Conservation (phyloP, 192 early-diverging fungal species). For the Podila minutissima region DNA sequence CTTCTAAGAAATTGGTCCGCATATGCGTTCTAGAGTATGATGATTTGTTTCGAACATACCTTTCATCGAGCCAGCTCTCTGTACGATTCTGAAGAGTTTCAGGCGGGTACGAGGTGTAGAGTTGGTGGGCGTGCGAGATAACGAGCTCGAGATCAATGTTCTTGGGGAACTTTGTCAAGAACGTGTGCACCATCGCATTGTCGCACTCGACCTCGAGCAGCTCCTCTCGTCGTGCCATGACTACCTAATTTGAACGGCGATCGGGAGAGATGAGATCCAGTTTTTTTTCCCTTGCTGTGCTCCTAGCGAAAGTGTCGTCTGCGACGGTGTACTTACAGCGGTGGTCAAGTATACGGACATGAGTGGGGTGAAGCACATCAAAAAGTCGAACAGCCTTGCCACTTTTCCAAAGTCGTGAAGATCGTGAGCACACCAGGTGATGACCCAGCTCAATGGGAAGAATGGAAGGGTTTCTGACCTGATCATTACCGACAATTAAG, state of each 20-base stretch:
- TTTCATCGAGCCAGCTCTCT: conserved; percentile 48
- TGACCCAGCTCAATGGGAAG: conserved; percentile 67
- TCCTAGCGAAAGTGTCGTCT: background rate
- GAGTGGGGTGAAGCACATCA: conserved; percentile 58
- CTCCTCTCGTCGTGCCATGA: conserved; percentile 53
- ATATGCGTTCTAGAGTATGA: background rate
- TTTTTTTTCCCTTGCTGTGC: background rate
- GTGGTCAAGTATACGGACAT: conserved; percentile 60
- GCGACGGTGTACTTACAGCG: conserved; percentile 23
- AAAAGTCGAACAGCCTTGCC: conserved; percentile 61
- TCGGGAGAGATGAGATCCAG: background rate
- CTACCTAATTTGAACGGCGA: conserved; percentile 47
- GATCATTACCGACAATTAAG: background rate
- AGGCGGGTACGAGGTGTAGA: conserved; percentile 49
- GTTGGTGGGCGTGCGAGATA: conserved; percentile 41
- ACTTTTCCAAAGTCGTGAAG: conserved; percentile 54
- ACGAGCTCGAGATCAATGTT: conserved; percentile 53
- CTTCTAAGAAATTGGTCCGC: background rate
- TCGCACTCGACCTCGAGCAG: conserved; percentile 55
- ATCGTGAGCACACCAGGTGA: conserved; percentile 71
- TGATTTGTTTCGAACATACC: conserved; percentile 22
- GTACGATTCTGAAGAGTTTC: conserved; percentile 49
- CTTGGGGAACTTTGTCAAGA: conserved; percentile 62
- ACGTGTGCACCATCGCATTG: conserved; percentile 56
- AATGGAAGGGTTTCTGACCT: conserved; percentile 60